Conservation (phyloP, 768 basidiomycete species). For the Leccinum imitatum region DNA sequence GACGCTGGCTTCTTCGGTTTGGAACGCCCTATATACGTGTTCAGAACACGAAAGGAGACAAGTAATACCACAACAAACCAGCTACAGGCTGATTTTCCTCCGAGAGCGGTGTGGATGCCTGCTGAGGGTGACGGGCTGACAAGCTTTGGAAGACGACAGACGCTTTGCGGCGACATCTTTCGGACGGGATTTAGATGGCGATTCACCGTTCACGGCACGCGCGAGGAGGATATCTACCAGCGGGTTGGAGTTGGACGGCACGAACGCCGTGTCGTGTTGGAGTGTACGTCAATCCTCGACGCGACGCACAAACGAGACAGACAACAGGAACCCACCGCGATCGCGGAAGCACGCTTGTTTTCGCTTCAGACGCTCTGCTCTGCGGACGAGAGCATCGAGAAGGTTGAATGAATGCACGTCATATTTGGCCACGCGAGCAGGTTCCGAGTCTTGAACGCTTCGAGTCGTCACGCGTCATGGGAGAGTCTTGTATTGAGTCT, state of each 20-base stretch:
- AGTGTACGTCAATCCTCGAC: not conserved
- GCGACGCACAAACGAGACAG: not conserved
- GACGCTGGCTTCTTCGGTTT: no score
- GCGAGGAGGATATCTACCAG: constrained; percentile 55
- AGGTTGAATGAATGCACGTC: not conserved
- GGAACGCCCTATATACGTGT: constrained; percentile 9
- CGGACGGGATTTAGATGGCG: constrained; percentile 37
- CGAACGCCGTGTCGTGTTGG: no score
- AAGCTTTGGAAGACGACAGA: not conserved
- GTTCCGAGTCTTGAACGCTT: no score
- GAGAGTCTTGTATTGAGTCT: no score
- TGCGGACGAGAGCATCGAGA: constrained; percentile 29
- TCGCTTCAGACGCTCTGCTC: constrained; percentile 58
- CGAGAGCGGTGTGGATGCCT: no score
- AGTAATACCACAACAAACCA: constrained; percentile 12
- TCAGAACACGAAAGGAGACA: not conserved
- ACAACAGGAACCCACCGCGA: constrained; percentile 55
- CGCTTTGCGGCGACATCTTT: constrained; percentile 7
- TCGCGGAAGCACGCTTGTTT: constrained; percentile 68
- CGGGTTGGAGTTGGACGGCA: constrained; percentile 47
- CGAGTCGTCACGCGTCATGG: no score
- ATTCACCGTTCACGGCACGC: constrained; percentile 46
- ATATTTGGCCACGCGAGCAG: not conserved
- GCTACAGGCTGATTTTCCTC: constrained; percentile 2
- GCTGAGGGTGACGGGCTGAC: constrained; percentile 1